Evolutionary conservation across 2,329 filamentous ascomycete genomes (phyloP).

Genomic region (Phyllachora maydis): DNA sequence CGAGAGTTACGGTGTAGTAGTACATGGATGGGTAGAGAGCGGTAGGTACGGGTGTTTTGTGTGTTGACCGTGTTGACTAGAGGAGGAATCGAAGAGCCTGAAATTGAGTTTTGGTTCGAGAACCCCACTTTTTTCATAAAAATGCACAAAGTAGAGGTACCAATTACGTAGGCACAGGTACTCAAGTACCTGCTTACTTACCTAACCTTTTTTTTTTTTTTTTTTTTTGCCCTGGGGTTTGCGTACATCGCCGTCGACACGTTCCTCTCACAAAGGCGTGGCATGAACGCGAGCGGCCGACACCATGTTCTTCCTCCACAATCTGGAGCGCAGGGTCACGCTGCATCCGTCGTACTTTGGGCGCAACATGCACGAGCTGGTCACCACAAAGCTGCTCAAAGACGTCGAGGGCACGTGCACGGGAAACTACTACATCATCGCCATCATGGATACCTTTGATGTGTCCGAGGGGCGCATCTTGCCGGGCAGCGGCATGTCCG

Average conservation of each 20-base stretch:
- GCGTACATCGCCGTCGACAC: not conserved
- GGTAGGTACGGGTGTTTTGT: too few relatives aligned
- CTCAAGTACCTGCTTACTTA: too few relatives aligned
- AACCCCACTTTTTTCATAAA: too few relatives aligned
- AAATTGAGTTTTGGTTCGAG: too few relatives aligned
- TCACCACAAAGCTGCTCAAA: conserved; percentile 72
- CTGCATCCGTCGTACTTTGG: conserved; percentile 96
- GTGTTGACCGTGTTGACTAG: too few relatives aligned
- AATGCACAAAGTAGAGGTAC: too few relatives aligned
- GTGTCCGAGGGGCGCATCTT: conserved; percentile 87
- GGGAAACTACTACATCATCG: conserved; percentile 92
- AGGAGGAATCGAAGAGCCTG: too few relatives aligned
- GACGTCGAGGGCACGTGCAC: conserved; percentile 93
- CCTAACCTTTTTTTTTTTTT: too few relatives aligned
- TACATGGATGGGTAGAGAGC: too few relatives aligned
- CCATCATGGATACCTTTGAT: conserved; percentile 90
- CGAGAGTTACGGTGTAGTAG: too few relatives aligned
- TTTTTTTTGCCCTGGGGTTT: too few relatives aligned
- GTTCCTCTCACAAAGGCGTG: not conserved
- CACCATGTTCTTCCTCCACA: conserved; percentile 94
- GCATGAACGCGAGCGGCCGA: conserved; percentile 1
- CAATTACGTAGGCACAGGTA: too few relatives aligned
- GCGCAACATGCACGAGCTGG: conserved; percentile 76
- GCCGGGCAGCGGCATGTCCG: conserved; percentile 75
- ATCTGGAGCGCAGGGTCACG: conserved; percentile 84